Evolutionary conservation across 768 basidiomycete species (phyloP).

Genomic region (Pisolithus orientalis): DNA sequence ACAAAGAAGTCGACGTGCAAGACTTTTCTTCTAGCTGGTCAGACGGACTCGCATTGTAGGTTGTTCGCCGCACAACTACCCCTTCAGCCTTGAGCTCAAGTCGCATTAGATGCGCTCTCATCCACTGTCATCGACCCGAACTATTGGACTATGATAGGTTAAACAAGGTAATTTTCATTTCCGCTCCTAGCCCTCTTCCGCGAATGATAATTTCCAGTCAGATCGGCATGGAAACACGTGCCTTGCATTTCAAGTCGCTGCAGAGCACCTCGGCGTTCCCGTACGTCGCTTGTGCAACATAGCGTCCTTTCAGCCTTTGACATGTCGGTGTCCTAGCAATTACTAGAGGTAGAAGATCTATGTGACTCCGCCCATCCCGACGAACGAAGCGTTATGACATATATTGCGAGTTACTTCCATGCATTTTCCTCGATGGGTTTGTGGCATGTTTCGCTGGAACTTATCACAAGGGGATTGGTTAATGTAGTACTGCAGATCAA

Average conservation of each 20-base stretch:
- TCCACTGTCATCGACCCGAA: conserved; percentile 96
- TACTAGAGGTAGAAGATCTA: conserved; percentile 94
- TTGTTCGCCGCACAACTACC: not conserved
- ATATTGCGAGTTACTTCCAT: conserved; percentile 96
- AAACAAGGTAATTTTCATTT: conserved; percentile 62
- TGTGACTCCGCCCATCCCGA: conserved; percentile 86
- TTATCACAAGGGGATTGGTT: not conserved
- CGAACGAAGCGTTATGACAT: conserved; percentile 97
- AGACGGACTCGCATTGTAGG: conserved; percentile 91
- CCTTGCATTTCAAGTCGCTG: conserved; percentile 83
- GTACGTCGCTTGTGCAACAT: conserved; percentile 40
- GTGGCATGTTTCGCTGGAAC: conserved; percentile 15
- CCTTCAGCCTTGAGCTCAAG: not conserved
- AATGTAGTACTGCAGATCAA: conserved; percentile 57
- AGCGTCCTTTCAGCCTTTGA: conserved; percentile 3
- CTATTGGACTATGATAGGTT: conserved; percentile 83
- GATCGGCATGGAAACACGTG: conserved; percentile 80
- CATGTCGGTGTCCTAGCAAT: conserved; percentile 48
- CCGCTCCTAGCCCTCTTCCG: not conserved
- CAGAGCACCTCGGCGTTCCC: conserved; percentile 85
- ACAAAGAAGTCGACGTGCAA: conserved; percentile 88
- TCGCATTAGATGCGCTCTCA: conserved; percentile 79
- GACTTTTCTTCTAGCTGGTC: conserved; percentile 93
- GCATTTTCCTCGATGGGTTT: conserved; percentile 95
- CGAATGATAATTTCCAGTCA: conserved; percentile 34